Percentiles rank a stretch among this genome's conserved stretches.
Conservation (phyloP, 2,329 filamentous ascomycete species). For the Escovopsis sp. region DNA sequence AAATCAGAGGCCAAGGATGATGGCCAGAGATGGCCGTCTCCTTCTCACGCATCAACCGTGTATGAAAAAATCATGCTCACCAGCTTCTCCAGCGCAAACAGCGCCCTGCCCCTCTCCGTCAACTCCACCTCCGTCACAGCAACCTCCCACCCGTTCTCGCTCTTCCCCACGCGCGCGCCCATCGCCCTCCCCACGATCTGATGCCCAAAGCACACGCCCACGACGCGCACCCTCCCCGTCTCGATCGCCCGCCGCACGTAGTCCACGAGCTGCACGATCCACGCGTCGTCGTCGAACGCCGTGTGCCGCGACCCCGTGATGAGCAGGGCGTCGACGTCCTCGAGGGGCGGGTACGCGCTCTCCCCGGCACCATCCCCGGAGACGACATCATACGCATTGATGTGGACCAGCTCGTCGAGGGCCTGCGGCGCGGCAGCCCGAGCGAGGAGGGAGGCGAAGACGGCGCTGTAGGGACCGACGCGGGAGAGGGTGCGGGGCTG, state of each 20-base stretch:
- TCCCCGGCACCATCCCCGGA: constrained; percentile 17
- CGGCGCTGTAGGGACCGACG: constrained; percentile 58
- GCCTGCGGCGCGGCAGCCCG: constrained; percentile 29
- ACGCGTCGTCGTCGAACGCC: constrained; percentile 26
- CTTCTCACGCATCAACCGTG: background rate
- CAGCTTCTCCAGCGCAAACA: constrained; percentile 23
- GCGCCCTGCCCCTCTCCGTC: constrained; percentile 22
- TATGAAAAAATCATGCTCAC: constrained; percentile 6
- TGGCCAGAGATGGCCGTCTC: no score
- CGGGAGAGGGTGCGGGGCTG: constrained; percentile 45
- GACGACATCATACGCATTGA: constrained; percentile 59
- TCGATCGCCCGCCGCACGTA: constrained; percentile 20
- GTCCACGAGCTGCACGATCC: constrained; percentile 27
- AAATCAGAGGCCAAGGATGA: no score
- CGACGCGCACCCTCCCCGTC: constrained; percentile 43
- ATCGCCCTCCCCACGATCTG: constrained; percentile 30
- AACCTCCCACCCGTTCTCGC: constrained; percentile 28
- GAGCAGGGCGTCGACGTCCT: constrained; percentile 66
- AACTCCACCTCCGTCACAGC: constrained; percentile 25
- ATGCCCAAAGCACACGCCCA: constrained; percentile 34
- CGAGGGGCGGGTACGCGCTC: constrained; percentile 51
- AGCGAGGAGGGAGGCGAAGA: constrained; percentile 47
- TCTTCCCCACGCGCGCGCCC: constrained; percentile 21
- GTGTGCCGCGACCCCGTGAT: constrained; percentile 57
- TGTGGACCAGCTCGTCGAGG: constrained; percentile 33